Conservation (phyloP, 495 filamentous ascomycete species). For the Xylaria nigripes region DNA sequence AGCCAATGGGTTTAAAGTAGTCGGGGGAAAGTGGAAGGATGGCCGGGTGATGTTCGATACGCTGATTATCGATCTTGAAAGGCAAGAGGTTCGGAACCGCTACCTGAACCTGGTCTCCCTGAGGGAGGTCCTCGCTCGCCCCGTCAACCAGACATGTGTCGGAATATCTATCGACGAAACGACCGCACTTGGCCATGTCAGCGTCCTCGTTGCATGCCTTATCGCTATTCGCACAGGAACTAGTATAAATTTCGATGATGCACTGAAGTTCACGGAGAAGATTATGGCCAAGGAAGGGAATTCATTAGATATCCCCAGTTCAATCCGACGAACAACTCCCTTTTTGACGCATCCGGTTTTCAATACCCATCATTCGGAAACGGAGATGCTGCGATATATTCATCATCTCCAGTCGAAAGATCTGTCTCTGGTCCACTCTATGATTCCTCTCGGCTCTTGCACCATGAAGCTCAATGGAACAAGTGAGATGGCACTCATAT, state of each 20-base stretch:
- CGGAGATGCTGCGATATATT: conserved; percentile 91
- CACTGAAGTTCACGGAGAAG: conserved; percentile 29
- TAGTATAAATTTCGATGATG: conserved; percentile 24
- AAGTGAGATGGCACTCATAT: conserved; percentile 85
- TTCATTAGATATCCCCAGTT: conserved; percentile 45
- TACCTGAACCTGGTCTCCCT: conserved; percentile 10
- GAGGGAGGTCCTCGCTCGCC: conserved; percentile 23
- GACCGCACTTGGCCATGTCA: conserved; percentile 23
- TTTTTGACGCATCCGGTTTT: conserved; percentile 93
- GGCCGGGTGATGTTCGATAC: conserved; percentile 70
- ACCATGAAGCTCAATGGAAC: conserved; percentile 99
- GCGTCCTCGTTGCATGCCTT: conserved; percentile 19
- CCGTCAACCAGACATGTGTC: conserved; percentile 17
- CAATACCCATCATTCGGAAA: conserved; percentile 95
- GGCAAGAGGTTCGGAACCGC: conserved; percentile 2
- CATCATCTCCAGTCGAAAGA: conserved; percentile 93
- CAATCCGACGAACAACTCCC: conserved; percentile 60
- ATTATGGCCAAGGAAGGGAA: conserved; percentile 33
- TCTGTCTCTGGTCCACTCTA: conserved; percentile 89
- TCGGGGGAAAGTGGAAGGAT: conserved; percentile 47
- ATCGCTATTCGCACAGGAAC: neutral
- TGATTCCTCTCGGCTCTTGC: conserved; percentile 98
- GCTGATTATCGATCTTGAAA: conserved; percentile 54
- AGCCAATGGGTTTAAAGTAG: conserved; percentile 56
- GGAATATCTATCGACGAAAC: conserved; percentile 40